These are phyloP conservation scores for Spergularia bocconei DNA, from an alignment of 148 eudicot species.

Conservation along the genomic window DNA sequence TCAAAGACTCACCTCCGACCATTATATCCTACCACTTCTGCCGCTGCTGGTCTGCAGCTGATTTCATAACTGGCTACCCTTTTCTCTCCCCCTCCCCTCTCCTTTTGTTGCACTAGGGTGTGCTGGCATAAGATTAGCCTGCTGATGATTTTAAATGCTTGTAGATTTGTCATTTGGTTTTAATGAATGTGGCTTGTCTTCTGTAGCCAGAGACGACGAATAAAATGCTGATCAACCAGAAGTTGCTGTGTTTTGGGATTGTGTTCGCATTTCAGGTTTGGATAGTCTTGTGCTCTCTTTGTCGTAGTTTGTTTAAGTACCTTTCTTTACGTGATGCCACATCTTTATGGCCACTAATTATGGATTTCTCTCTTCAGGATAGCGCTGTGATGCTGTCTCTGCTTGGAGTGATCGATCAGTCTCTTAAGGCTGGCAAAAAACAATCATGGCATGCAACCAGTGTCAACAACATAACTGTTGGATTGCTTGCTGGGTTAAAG, in stretches of 20 bases:
- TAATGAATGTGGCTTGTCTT: constrained; percentile 18
- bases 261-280: constrained; percentile 91
- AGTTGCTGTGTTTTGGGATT: constrained; percentile 84
- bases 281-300: constrained; percentile 11
- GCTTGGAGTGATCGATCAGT: constrained; percentile 76
- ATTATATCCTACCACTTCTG: too few relatives aligned
- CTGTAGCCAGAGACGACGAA: constrained; percentile 86
- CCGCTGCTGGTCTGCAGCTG: too few relatives aligned
- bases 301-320: background rate
- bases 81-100: too few relatives aligned
- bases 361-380: constrained; percentile 50
- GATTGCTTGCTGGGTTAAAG: constrained; percentile 92
- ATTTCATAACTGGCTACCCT: too few relatives aligned
- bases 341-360: constrained; percentile 20
- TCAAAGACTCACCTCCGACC: too few relatives aligned
- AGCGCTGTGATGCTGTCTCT: constrained; percentile 75
- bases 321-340: background rate
- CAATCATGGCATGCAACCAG: constrained; percentile 74
- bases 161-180: background rate
- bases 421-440: constrained; percentile 74
- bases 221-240: constrained; percentile 94
- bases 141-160: background rate
- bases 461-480: constrained; percentile 86
- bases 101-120: too few relatives aligned
- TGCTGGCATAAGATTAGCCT: too few relatives aligned